Evolutionary conservation across 2,329 filamentous ascomycete species (phyloP), one percentile per base, ranked within the genome.

Genomic region (Metarhizium brunneum): DNA sequence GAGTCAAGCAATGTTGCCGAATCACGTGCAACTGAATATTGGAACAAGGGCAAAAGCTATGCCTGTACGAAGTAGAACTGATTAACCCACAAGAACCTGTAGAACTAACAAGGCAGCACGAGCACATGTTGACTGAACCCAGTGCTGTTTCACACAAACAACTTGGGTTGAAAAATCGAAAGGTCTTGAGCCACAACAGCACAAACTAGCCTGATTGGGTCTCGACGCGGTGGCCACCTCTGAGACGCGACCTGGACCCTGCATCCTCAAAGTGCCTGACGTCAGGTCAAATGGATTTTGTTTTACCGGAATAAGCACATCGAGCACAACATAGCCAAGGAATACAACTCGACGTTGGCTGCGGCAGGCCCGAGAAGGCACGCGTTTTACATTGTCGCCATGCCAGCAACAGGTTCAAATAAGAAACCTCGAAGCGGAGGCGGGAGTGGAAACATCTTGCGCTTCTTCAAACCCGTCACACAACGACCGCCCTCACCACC

Each of bases 381-480:
- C 11, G 18, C 35, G 14, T 30, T 29, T 29, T 43, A 8, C 18
- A 32, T 30, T 25, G 11, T 36, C 20, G 45, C 38, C 47, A 59
- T 60, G 59, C 52, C 68, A 59, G 60, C 65, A 16, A 60, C 66
- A 56, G 61, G 56, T 13, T 36, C 35, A 11, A 65, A 61, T 56
- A 70, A 50, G 11, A 57, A 53, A 38, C 35, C 18, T 13, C 16
- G 13, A 10, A 14, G 49, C 47, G 20, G 18, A 50, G 14, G 14
- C 18, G 32, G 11, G 11, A 10, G 35, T 16, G 64, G 61, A 52
- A 68, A 57, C 59, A 74, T 75, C 55, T 61, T 66, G 55, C 70
- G 63, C 61, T 75, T 73, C 60, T 75, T 75, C 60, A 70, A 68
- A 59, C 67, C 70, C 32, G 56, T 59, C 35, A 45, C 61, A 47